phyloP scores from a whole-genome alignment of 306 rosid species.

The Cucurbita argyrosperma region DNA sequence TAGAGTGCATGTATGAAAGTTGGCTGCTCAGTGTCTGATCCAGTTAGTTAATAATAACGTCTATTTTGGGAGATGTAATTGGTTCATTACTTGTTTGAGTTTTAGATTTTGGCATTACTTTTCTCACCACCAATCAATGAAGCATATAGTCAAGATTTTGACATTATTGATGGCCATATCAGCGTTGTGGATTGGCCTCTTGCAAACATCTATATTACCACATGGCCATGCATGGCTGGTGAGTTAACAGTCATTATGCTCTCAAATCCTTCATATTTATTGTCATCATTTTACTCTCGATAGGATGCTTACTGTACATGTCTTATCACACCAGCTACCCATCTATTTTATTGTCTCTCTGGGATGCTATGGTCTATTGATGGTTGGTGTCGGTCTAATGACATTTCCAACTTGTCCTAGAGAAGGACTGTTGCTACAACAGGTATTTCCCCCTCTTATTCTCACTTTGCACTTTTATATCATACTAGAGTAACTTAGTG shows the following conservation, averaged over 20 bases:
- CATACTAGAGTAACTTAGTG: neutral
- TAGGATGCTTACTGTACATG: slow-evolving; percentile 10
- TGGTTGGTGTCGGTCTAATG: slow-evolving; percentile 90
- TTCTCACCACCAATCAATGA: slow-evolving; percentile 26
- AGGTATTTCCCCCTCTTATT: slow-evolving; percentile 27
- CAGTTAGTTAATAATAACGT: neutral
- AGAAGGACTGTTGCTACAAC: slow-evolving; percentile 53
- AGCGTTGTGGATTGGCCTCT: slow-evolving; percentile 66
- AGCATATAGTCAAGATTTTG: slow-evolving; percentile 68
- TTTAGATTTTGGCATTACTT: neutral
- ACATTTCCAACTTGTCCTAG: slow-evolving; percentile 76
- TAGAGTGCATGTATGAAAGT: neutral
- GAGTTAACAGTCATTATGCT: slow-evolving; percentile 12
- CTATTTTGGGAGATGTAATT: neutral
- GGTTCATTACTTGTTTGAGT: neutral
- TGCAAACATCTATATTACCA: slow-evolving; percentile 40
- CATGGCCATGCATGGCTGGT: slow-evolving; percentile 66
- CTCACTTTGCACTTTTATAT: neutral
- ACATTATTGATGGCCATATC: slow-evolving; percentile 43
- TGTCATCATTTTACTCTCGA: neutral
- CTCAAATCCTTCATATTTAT: neutral
- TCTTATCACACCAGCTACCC: slow-evolving; percentile 43
- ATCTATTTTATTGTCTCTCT: slow-evolving; percentile 61
- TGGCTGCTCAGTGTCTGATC: neutral
- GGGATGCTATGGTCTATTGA: slow-evolving; percentile 83